These are phyloP conservation scores for Calonectria crousiana DNA, from an alignment of 2,329 filamentous ascomycete genomes.

Conservation along the genomic window DNA sequence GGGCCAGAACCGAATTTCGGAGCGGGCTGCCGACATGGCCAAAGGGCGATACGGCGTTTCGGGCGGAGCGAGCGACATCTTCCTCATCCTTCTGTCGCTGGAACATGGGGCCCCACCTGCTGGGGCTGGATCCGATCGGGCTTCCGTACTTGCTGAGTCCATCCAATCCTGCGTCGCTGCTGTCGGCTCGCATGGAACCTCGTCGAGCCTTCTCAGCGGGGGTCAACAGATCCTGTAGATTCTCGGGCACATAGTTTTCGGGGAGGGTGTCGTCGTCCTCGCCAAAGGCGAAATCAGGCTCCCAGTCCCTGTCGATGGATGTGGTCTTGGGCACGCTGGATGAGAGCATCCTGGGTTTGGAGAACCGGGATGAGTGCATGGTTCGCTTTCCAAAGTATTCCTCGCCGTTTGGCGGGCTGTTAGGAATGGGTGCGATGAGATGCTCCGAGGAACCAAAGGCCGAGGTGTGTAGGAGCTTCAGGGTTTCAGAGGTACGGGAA, in stretches of 20 bases:
- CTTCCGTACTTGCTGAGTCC: constrained; percentile 71
- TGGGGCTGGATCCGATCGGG: constrained; percentile 69
- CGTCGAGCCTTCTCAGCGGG: constrained; percentile 75
- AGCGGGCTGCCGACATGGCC: constrained; percentile 76
- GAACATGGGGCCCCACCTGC: constrained; percentile 72
- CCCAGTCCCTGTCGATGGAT: constrained; percentile 75
- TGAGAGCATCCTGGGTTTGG: constrained; percentile 77
- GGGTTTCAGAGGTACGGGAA: constrained; percentile 70
- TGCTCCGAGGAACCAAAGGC: constrained; percentile 77
- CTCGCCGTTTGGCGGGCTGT: constrained; percentile 63
- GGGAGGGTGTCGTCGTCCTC: constrained; percentile 76
- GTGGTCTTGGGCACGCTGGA: constrained; percentile 73
- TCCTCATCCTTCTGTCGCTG: constrained; percentile 72
- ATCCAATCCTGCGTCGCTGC: constrained; percentile 61
- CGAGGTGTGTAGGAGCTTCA: constrained; percentile 75
- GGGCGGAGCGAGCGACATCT: constrained; percentile 54
- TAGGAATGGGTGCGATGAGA: constrained; percentile 62
- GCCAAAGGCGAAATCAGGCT: constrained; percentile 76
- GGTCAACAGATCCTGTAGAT: constrained; percentile 74
- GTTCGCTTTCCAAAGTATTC: constrained; percentile 78
- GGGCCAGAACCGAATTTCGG: constrained; percentile 71
- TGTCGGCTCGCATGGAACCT: constrained; percentile 70
- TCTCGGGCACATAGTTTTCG: constrained; percentile 77
- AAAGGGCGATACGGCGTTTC: constrained; percentile 65
- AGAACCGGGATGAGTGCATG: constrained; percentile 76